These are phyloP conservation scores for Toxicodendron radicans DNA, from an alignment of 345 rosid species.

Conservation along the genomic window DNA sequence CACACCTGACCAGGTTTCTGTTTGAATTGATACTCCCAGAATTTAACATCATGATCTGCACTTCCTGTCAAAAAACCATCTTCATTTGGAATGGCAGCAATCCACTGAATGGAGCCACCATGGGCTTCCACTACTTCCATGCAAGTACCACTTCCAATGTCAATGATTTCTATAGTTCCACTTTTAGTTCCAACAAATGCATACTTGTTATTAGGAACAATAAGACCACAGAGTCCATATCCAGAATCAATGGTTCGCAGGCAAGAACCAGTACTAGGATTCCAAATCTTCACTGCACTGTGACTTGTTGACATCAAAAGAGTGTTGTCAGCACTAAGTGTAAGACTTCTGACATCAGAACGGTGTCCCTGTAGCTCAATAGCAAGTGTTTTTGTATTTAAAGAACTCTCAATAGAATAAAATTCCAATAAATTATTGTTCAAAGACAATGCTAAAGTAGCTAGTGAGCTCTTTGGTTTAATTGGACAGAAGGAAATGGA, in stretches of 20 bases:
- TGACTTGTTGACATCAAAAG: constrained; percentile 97
- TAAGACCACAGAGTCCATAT: constrained; percentile 89
- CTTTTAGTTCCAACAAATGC: constrained; percentile 93
- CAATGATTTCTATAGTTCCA: constrained; percentile 81
- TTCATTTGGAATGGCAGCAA: constrained; percentile 72
- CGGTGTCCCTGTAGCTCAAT: constrained; percentile 96
- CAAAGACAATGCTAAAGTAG: constrained; percentile 77
- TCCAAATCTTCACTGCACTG: constrained; percentile 89
- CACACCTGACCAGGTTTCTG: constrained; percentile 69
- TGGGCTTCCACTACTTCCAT: constrained; percentile 80
- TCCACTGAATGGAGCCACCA: constrained; percentile 77
- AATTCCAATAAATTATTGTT: constrained; percentile 84
- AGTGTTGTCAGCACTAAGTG: constrained; percentile 84
- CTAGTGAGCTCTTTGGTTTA: constrained; percentile 58
- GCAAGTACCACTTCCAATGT: constrained; percentile 78
- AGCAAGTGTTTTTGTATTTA: constrained; percentile 49
- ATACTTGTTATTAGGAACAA: constrained; percentile 75
- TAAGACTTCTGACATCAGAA: constrained; percentile 86
- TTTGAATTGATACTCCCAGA: constrained; percentile 82
- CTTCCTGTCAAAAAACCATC: constrained; percentile 91
- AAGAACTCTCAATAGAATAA: constrained; percentile 60
- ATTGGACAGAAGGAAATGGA: constrained; percentile 79
- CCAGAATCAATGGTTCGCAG: constrained; percentile 89
- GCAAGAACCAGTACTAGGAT: constrained; percentile 94
- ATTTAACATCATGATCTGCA: constrained; percentile 90